Evolutionary conservation across 306 rosid species (phyloP).

Genomic region (Comarum palustre): DNA sequence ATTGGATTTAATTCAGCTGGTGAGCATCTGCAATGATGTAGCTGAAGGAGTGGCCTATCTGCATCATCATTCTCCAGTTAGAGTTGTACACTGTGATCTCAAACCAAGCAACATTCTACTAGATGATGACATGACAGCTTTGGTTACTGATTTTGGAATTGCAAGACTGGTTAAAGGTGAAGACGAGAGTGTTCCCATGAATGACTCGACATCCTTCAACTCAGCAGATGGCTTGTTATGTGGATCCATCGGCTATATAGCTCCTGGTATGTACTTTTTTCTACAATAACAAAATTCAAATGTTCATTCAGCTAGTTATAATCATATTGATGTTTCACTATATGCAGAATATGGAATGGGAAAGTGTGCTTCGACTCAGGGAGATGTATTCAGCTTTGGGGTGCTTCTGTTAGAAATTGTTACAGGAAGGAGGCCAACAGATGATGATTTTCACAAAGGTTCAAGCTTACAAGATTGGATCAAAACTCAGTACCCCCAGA

Average conservation of each 20-base stretch:
- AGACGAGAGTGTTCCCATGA: conserved; percentile 17
- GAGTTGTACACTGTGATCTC: conserved; percentile 85
- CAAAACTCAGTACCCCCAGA: conserved; percentile 55
- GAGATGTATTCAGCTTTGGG: conserved; percentile 85
- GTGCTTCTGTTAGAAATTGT: conserved; percentile 69
- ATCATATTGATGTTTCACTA: not conserved
- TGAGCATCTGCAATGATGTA: conserved; percentile 76
- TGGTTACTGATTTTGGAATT: conserved; percentile 92
- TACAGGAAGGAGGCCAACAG: conserved; percentile 72
- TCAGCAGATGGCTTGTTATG: conserved; percentile 71
- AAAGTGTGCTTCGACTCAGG: conserved; percentile 59
- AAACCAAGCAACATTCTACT: conserved; percentile 93
- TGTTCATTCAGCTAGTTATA: not conserved
- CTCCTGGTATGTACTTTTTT: conserved; percentile 64
- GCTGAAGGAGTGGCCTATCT: conserved; percentile 87
- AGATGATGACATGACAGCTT: conserved; percentile 71
- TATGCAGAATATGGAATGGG: conserved; percentile 84
- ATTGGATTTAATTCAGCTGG: conserved; percentile 58
- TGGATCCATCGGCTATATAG: conserved; percentile 87
- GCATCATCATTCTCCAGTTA: conserved; percentile 77
- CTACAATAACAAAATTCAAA: not conserved
- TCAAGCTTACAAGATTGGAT: conserved; percentile 80
- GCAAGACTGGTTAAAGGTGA: conserved; percentile 56
- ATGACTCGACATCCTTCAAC: conserved; percentile 48
- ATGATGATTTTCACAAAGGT: conserved; percentile 57